phyloP scores from a whole-genome alignment of 2,329 filamentous ascomycete genomes.

The Phialophora verrucosa region DNA sequence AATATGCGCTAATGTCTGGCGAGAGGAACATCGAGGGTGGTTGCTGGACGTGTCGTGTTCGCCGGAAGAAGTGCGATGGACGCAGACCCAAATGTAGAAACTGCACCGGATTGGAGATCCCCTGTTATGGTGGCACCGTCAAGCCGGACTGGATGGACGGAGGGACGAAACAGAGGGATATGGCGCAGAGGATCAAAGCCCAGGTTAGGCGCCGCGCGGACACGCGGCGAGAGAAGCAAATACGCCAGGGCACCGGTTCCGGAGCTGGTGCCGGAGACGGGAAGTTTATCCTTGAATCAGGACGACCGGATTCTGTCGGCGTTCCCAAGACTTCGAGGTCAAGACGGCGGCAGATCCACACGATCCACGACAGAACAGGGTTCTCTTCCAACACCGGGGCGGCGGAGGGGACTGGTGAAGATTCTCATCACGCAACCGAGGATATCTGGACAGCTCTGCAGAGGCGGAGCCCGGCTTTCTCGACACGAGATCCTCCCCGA shows the following conservation, averaged over 20 bases:
- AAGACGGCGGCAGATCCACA: background rate
- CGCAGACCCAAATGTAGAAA: conserved; percentile 57
- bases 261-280: conserved; percentile 18
- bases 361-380: background rate
- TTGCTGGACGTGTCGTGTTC: conserved; percentile 49
- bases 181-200: conserved; percentile 60
- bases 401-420: background rate
- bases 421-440: background rate
- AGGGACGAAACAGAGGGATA: conserved; percentile 56
- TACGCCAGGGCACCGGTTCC: conserved; percentile 13
- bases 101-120: conserved; percentile 61
- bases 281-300: conserved; percentile 11
- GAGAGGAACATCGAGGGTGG: background rate
- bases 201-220: conserved; percentile 62
- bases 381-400: background rate
- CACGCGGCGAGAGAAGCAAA: conserved; percentile 45
- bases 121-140: conserved; percentile 57
- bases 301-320: background rate
- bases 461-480: background rate
- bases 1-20: background rate
- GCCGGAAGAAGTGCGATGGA: conserved; percentile 68
- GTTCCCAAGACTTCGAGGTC: background rate
- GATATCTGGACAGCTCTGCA: background rate
- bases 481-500: background rate
- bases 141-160: conserved; percentile 67